Percentiles rank a stretch among this genome's conserved stretches.
phyloP scores from a whole-genome alignment of 2,329 filamentous ascomycete genomes.

The Daldinia sp. region DNA sequence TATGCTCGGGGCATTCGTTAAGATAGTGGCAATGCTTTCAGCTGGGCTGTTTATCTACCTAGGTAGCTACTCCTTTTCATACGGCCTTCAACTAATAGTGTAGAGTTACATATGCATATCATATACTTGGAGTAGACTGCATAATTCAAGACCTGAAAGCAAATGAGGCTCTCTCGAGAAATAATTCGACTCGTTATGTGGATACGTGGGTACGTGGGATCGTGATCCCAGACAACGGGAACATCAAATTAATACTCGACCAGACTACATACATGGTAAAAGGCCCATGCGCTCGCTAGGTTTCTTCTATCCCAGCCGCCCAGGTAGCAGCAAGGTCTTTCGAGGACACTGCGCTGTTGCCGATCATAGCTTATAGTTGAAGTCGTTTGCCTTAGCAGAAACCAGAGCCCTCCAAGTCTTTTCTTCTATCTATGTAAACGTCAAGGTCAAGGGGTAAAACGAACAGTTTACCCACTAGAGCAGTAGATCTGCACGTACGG shows the following conservation, averaged over 20 bases:
- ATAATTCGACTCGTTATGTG: neutral
- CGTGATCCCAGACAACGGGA: neutral
- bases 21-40: no score
- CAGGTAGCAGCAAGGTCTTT: neutral
- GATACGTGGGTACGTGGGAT: neutral
- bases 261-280: neutral
- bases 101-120: neutral
- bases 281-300: neutral
- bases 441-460: conserved; percentile 1
- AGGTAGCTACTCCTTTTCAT: no score
- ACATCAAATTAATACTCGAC: neutral
- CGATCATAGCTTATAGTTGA: neutral
- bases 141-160: no score
- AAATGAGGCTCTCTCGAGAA: neutral
- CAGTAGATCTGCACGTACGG: conserved; percentile 6
- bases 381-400: neutral
- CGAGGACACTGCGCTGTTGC: neutral
- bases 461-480: conserved; percentile 4
- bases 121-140: no score
- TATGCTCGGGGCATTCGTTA: no score
- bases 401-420: neutral
- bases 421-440: no score
- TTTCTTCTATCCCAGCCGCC: neutral
- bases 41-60: no score
- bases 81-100: no score